Percentiles rank a stretch among this genome's conserved stretches.
Evolutionary conservation across 176 grass and related monocot species (phyloP).

Genomic region (Triticum timopheevii): DNA sequence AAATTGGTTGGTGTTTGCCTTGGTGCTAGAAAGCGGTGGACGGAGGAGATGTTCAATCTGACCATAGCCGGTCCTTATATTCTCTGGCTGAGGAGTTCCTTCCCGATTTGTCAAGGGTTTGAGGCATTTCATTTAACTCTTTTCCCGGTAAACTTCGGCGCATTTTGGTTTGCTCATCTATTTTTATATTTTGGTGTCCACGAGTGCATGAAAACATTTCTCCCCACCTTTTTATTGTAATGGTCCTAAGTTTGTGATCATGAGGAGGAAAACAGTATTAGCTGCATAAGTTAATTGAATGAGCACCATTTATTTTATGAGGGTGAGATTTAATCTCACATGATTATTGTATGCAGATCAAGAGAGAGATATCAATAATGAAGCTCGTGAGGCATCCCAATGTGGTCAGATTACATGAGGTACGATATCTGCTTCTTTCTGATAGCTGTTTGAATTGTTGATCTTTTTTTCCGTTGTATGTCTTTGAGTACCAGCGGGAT

Average conservation of each 20-base stretch:
- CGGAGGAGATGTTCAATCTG: conserved; percentile 6
- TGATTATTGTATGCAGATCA: conserved; percentile 63
- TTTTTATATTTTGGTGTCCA: background rate
- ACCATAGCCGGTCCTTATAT: background rate
- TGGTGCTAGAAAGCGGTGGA: background rate
- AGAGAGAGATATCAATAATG: conserved; percentile 99
- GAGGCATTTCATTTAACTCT: background rate
- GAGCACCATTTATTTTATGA: background rate
- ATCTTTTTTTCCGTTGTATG: background rate
- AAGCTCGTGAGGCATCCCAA: conserved; percentile 97
- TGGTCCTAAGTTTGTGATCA: background rate
- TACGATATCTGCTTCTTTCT: conserved; percentile 6
- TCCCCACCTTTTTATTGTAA: background rate
- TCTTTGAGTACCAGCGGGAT: background rate
- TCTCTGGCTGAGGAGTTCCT: background rate
- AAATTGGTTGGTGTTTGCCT: background rate
- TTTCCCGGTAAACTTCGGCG: background rate
- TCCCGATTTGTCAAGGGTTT: background rate
- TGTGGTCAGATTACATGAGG: conserved; percentile 91
- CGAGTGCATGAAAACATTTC: background rate
- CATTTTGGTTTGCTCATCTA: background rate
- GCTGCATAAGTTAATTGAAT: conserved; percentile 17
- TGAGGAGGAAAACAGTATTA: background rate
- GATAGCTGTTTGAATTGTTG: conserved; percentile 12
- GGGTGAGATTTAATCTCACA: background rate